Evolutionary conservation across 1,139 yeast genomes (phyloP).

Genomic region (Saccharomyces hybrid): DNA sequence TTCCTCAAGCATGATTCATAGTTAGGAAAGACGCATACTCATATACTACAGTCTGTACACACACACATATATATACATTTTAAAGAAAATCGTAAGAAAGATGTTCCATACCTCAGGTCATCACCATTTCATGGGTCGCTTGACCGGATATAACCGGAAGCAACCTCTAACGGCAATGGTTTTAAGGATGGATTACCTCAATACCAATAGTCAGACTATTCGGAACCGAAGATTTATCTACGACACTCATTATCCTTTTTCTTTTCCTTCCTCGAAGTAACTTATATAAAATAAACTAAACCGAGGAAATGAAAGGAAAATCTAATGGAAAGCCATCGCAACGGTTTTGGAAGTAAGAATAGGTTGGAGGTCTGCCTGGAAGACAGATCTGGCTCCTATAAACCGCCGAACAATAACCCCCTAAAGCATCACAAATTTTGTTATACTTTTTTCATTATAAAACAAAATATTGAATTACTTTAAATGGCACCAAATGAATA

Average conservation of each 20-base stretch:
- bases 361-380: not conserved
- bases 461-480: not conserved
- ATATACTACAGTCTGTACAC: not conserved
- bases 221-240: slow-evolving; percentile 7
- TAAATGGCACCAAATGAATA: no score
- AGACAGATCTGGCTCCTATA: not conserved
- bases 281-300: not conserved
- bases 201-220: not conserved
- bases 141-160: slow-evolving; percentile 34
- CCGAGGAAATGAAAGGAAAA: not conserved
- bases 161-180: slow-evolving; percentile 95
- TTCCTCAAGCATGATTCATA: slow-evolving; percentile 25
- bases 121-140: slow-evolving; percentile 83
- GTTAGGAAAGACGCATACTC: not conserved
- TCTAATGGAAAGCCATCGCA: not conserved
- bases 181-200: slow-evolving; percentile 48
- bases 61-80: not conserved
- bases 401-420: not conserved
- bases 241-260: slow-evolving; percentile 1
- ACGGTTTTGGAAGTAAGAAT: not conserved
- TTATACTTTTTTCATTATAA: not conserved
- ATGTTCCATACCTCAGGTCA: slow-evolving; percentile 86
- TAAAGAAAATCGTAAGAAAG: slow-evolving; percentile 2
- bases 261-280: not conserved
- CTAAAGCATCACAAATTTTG: not conserved